Percentiles rank a stretch among this genome's conserved stretches.
These are phyloP conservation scores for Inonotus hispidus DNA, from an alignment of 1,284 basidiomycete genomes.

Conservation along the genomic window DNA sequence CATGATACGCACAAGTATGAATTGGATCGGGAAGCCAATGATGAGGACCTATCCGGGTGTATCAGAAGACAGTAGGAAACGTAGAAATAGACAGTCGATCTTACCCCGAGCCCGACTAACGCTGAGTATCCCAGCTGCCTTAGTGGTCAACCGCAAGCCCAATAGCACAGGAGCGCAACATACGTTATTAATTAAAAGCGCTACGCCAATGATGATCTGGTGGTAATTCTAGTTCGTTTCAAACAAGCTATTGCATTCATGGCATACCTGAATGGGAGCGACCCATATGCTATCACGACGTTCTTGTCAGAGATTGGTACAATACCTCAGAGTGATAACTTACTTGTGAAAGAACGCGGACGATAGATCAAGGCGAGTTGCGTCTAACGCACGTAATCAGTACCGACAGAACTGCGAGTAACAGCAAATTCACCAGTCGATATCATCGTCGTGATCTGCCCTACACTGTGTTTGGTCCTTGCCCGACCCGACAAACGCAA, in stretches of 20 bases:
- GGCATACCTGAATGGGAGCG: slow-evolving; percentile 45
- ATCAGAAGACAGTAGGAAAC: not conserved
- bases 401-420: not conserved
- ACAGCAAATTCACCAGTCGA: slow-evolving; percentile 40
- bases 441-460: slow-evolving; percentile 70
- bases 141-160: slow-evolving; percentile 17
- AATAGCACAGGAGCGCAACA: slow-evolving; percentile 18
- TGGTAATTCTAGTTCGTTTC: slow-evolving; percentile 10
- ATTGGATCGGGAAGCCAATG: slow-evolving; percentile 59
- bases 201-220: slow-evolving; percentile 57
- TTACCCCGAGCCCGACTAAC: slow-evolving; percentile 63
- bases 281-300: slow-evolving; percentile 43
- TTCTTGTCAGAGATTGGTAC: not conserved
- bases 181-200: slow-evolving; percentile 58
- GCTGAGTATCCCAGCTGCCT: slow-evolving; percentile 62
- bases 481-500: slow-evolving; percentile 63
- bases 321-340: not conserved
- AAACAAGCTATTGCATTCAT: not conserved
- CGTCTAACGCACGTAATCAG: slow-evolving; percentile 30
- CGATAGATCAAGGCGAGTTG: slow-evolving; percentile 46
- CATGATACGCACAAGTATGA: slow-evolving; percentile 57
- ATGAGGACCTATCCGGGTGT: slow-evolving; percentile 39
- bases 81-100: slow-evolving; percentile 23
- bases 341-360: slow-evolving; percentile 46
- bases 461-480: slow-evolving; percentile 52